These are phyloP conservation scores for Pleurotus pulmonarius DNA, from an alignment of 768 basidiomycete genomes.

Conservation along the genomic window DNA sequence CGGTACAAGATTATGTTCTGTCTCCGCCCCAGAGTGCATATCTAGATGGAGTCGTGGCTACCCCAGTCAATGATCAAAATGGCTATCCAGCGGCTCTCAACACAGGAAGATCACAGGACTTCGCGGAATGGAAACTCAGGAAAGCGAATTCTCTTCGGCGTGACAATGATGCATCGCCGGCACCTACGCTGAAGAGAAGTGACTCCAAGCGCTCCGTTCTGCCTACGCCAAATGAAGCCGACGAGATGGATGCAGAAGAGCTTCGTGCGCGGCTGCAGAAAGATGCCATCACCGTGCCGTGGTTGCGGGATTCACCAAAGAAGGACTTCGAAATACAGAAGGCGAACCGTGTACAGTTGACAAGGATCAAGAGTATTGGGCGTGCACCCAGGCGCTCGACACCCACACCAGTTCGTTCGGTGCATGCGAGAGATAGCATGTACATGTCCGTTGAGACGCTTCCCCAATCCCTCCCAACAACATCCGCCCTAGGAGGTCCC, in stretches of 20 bases:
- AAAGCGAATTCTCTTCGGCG: not conserved
- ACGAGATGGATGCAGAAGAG: conserved; percentile 2
- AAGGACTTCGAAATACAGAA: conserved; percentile 1
- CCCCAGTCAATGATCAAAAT: not conserved
- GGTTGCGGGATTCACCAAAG: conserved; percentile 13
- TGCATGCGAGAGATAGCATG: conserved; percentile 24
- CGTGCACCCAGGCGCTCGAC: conserved; percentile 30
- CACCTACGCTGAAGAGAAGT: not conserved
- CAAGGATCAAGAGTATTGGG: conserved; percentile 38
- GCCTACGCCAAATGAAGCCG: not conserved
- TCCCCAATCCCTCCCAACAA: conserved; percentile 8
- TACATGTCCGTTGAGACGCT: conserved; percentile 31
- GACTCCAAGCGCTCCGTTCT: conserved; percentile 2
- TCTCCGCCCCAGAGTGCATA: too few species aligned
- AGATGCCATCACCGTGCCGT: conserved; percentile 13
- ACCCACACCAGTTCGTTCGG: conserved; percentile 25
- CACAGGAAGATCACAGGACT: conserved; percentile 2
- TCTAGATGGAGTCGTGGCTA: too few species aligned
- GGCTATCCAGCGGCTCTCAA: conserved; percentile 5
- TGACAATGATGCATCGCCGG: not conserved
- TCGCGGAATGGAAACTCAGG: not conserved
- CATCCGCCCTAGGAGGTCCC: not conserved
- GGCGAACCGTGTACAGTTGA: conserved; percentile 7
- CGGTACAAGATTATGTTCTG: not conserved
- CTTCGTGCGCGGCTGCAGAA: conserved; percentile 1